A percentile compares a stretch with the other conserved stretches of the same genome.
Evolutionary conservation across 108 stramenopile genomes (phyloP).

Genomic region (Mediolabrus comicus): DNA sequence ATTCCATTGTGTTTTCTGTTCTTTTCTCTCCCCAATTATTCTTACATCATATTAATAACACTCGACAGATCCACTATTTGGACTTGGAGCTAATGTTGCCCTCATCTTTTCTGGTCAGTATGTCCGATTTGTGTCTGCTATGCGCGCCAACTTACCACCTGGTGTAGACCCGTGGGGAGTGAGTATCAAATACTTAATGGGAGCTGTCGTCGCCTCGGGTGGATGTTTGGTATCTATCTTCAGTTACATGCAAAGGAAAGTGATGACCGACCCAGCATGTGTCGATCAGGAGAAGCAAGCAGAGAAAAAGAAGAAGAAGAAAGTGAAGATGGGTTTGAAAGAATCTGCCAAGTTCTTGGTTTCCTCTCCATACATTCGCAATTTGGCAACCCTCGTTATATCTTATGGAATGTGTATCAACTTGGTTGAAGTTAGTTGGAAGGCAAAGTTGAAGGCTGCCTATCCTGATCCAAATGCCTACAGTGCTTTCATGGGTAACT

Average conservation of each 20-base stretch:
- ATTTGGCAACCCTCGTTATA: conserved; percentile 93
- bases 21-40: neutral
- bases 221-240: conserved; percentile 78
- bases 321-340: conserved; percentile 82
- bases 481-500: conserved; percentile 99
- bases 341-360: conserved; percentile 93
- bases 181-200: conserved; percentile 91
- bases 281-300: conserved; percentile 54
- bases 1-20: neutral
- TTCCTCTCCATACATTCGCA: conserved; percentile 87
- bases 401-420: conserved; percentile 99
- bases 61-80: conserved; percentile 89
- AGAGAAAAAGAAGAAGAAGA: conserved; percentile 78
- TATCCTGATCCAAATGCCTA: conserved; percentile 97
- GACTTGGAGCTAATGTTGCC: conserved; percentile 94
- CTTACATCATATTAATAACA: neutral
- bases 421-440: conserved; percentile 99
- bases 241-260: conserved; percentile 88
- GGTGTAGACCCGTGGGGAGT: conserved; percentile 94
- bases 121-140: conserved; percentile 84
- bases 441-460: conserved; percentile 95
- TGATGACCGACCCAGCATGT: conserved; percentile 78
- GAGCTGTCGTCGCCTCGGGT: conserved; percentile 87
- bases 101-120: conserved; percentile 96
- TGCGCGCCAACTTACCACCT: conserved; percentile 76